Conservation (phyloP, 331 rosid species). For the Telfairia occidentalis region DNA sequence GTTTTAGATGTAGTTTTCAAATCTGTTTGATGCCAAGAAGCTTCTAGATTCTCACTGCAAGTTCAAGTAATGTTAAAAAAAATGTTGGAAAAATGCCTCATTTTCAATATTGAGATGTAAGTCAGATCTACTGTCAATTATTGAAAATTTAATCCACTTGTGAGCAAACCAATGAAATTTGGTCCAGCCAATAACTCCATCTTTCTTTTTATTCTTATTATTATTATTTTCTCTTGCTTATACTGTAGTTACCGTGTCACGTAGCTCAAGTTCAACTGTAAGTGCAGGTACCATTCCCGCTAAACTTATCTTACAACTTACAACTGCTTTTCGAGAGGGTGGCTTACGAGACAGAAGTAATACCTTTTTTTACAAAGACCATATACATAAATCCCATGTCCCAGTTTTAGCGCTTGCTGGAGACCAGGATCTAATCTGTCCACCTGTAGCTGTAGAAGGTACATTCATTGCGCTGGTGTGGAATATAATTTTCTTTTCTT, state of each 20-base stretch:
- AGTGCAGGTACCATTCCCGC: conserved; percentile 82
- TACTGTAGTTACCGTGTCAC: background rate
- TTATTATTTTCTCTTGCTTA: background rate
- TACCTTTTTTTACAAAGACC: conserved; percentile 64
- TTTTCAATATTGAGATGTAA: background rate
- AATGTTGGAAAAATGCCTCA: background rate
- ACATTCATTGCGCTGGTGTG: conserved; percentile 11
- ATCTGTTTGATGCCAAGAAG: background rate
- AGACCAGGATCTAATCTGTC: conserved; percentile 91
- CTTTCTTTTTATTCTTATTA: background rate
- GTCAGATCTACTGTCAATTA: background rate
- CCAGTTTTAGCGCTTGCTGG: conserved; percentile 96
- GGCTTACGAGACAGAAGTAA: conserved; percentile 66
- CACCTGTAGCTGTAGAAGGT: conserved; percentile 97
- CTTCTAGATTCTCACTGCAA: background rate
- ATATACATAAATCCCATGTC: conserved; percentile 49
- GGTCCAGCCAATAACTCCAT: background rate
- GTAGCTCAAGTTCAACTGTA: conserved; percentile 1
- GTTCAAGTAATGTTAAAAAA: background rate
- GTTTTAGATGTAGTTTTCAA: background rate
- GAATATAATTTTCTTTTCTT: conserved; percentile 3
- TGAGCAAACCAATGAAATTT: background rate
- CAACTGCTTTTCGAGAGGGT: conserved; percentile 88
- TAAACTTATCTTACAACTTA: conserved; percentile 82
- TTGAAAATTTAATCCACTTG: background rate